Percentiles rank a stretch among this genome's conserved stretches.
phyloP scores from a whole-genome alignment of 129 eudicot species.

The Artemisia tridentata region DNA sequence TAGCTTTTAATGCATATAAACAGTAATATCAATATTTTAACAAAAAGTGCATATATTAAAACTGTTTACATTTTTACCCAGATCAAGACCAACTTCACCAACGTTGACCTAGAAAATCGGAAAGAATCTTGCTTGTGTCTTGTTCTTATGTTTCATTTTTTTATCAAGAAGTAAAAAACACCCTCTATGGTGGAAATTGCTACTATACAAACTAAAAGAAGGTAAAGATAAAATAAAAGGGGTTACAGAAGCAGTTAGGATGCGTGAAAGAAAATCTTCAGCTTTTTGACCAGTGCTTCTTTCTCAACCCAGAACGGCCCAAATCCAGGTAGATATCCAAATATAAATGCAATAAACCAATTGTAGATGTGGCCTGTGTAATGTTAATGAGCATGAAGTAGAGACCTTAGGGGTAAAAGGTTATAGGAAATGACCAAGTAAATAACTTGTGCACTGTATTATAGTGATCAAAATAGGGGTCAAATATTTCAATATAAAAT shows the following conservation, averaged over 20 bases:
- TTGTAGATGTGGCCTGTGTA: neutral
- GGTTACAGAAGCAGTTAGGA: neutral
- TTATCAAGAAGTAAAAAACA: neutral
- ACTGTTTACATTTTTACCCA: neutral
- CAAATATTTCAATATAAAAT: neutral
- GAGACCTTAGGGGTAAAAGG: too few relatives aligned
- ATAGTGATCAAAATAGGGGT: neutral
- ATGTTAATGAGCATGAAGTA: neutral
- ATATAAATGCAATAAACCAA: neutral
- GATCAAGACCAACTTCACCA: neutral
- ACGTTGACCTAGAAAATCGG: neutral
- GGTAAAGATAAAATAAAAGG: neutral
- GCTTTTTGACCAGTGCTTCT: neutral
- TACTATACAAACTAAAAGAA: neutral
- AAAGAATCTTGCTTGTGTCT: neutral
- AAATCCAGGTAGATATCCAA: neutral
- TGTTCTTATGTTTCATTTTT: neutral
- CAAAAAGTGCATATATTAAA: conserved; percentile 5
- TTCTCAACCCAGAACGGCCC: neutral
- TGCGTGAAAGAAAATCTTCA: neutral
- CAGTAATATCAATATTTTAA: conserved; percentile 18
- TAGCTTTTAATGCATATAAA: conserved; percentile 19
- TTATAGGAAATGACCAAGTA: neutral
- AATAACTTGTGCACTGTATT: neutral
- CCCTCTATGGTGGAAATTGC: neutral